These are phyloP conservation scores for Leccinum fallax DNA, from an alignment of 1,284 basidiomycete genomes.

Conservation along the genomic window DNA sequence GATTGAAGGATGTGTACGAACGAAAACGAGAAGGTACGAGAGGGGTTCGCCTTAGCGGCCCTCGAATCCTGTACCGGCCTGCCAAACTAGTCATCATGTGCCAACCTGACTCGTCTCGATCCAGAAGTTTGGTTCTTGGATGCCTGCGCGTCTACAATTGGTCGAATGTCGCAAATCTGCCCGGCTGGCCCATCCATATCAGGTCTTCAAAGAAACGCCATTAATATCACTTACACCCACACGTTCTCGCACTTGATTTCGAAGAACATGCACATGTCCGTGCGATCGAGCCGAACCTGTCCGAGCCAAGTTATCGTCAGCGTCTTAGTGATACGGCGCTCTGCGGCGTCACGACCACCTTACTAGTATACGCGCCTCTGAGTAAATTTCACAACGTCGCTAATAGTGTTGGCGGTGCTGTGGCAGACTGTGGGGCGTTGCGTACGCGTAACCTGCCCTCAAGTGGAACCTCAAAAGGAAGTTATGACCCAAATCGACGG, in stretches of 20 bases:
- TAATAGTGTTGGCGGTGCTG: constrained; percentile 18
- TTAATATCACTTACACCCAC: constrained; percentile 21
- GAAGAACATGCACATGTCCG: background rate
- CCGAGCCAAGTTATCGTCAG: background rate
- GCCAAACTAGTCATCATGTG: constrained; percentile 40
- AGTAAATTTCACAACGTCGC: constrained; percentile 15
- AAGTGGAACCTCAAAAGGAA: constrained; percentile 3
- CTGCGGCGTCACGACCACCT: constrained; percentile 20
- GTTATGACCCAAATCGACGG: constrained; percentile 16
- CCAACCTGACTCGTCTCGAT: constrained; percentile 42
- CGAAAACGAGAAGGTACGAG: constrained; percentile 40
- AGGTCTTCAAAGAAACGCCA: constrained; percentile 19
- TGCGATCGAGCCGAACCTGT: constrained; percentile 12
- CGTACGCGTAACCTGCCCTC: constrained; percentile 28
- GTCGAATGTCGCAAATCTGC: constrained; percentile 26
- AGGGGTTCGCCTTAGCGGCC: constrained; percentile 39
- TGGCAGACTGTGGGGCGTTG: constrained; percentile 3
- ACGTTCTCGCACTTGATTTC: background rate
- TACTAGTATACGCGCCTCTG: background rate
- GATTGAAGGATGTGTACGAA: constrained; percentile 15
- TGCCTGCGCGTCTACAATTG: constrained; percentile 20
- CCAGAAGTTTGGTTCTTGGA: constrained; percentile 25
- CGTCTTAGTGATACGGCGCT: constrained; percentile 8
- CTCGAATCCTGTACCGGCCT: constrained; percentile 36
- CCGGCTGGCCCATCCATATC: constrained; percentile 19